Percentiles rank a stretch among this genome's conserved stretches.
phyloP scores from a whole-genome alignment of 371 early-diverging fungal genomes.

The Thermomucor indicae-seudaticae region DNA sequence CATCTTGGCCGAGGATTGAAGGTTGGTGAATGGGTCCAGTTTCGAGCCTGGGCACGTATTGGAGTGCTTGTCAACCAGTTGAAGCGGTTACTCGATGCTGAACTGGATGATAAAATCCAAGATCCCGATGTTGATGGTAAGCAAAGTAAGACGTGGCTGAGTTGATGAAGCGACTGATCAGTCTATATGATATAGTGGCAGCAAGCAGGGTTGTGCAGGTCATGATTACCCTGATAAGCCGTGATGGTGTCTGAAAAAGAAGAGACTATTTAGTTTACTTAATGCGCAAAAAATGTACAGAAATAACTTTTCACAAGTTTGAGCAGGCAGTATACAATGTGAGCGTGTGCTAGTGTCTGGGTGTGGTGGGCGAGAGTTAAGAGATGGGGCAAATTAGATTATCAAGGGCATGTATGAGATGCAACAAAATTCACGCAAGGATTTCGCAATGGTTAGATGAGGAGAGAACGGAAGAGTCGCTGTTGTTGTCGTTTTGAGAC shows the following conservation, averaged over 20 bases:
- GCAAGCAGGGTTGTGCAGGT: slow-evolving; percentile 50
- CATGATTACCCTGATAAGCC: slow-evolving; percentile 49
- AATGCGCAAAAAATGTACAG: slow-evolving; percentile 1
- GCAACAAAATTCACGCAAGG: background rate
- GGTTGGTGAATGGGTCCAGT: slow-evolving; percentile 55
- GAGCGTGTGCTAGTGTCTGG: background rate
- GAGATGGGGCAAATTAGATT: background rate
- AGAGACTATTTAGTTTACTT: slow-evolving; percentile 1
- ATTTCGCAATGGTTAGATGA: background rate
- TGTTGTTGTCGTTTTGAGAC: slow-evolving; percentile 6
- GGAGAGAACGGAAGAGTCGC: slow-evolving; percentile 1
- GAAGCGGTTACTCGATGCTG: slow-evolving; percentile 60
- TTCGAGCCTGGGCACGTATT: slow-evolving; percentile 79
- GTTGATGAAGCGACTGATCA: background rate
- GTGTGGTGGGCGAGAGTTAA: background rate
- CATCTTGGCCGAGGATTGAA: slow-evolving; percentile 60
- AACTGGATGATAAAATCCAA: slow-evolving; percentile 67
- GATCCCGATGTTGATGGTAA: slow-evolving; percentile 60
- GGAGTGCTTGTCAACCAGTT: slow-evolving; percentile 76
- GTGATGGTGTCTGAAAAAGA: slow-evolving; percentile 43
- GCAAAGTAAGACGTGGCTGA: background rate
- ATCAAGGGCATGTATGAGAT: background rate
- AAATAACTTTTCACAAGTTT: no score
- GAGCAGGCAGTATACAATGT: background rate
- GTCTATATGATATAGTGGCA: slow-evolving; percentile 20